Base-by-base conservation (phyloP, 345 rosid genomes). In the Xanthoceras sorbifolium region DNA sequence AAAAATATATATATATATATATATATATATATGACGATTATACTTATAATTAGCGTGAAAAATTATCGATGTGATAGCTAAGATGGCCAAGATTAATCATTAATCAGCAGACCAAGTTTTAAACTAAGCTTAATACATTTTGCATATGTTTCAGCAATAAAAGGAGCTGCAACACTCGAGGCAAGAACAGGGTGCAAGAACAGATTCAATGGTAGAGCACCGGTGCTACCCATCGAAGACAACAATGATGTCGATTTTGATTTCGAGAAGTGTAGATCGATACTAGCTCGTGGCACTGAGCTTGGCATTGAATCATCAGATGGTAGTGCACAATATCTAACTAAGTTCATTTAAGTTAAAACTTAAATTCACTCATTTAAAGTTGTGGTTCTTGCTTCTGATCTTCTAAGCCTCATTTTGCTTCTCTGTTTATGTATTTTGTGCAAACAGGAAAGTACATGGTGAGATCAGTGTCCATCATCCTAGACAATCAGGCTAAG, bases 141-240 rank as follows among this genome's bases (percentile, higher is more conserved):
- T 65, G 38, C 3, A 3, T 23, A 34, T 75, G 32, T 65, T 65
- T 65, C 71, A 96, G 99, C 98, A 4, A 70, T 93, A 64, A 91
- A 78, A 88, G 98, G 99, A 70, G 99, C 97, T 15, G 93, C 84
- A 3, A 93, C 94, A 2, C 86, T 96, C 4, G 88, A 92, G 81
- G 94, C 97, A 72, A 92, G 98, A 84, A 79, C 88, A 79, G 90
- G 90, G 78, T 92, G 89, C 86, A 91, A 85, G 76, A 92, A 84
- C 79, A 82, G 78, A 77, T 38, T 88, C 66, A 90, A 85, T 31
- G 92, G 90, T 1, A 83, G 81, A 44, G 85, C 85, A 0, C 93
- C 94, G 0, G 82, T 92, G 18, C 92, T 92, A 17, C 97, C 98
- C 26, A 87, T 96, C 3, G 89, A 90, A 78, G 90, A 89, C 67